Conservation (phyloP, 2,329 filamentous ascomycete species). For the Dactylellina haptotyla region DNA sequence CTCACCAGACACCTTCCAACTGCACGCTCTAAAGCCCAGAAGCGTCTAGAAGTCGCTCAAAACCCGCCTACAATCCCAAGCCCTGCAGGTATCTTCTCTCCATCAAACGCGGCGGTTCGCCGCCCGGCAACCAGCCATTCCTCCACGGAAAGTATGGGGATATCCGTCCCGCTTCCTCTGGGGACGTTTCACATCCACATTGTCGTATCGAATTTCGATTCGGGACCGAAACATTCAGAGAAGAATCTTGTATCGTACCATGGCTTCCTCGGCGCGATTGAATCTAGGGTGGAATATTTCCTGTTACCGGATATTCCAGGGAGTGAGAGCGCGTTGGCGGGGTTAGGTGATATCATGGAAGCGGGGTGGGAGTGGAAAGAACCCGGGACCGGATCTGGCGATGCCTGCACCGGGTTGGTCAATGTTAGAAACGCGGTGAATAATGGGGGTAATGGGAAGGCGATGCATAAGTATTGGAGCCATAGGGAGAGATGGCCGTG, state of each 20-base stretch:
- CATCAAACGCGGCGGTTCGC: constrained; percentile 9
- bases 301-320: constrained; percentile 44
- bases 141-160: constrained; percentile 34
- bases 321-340: constrained; percentile 44
- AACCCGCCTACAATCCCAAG: constrained; percentile 39
- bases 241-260: constrained; percentile 42
- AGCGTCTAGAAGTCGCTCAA: constrained; percentile 36
- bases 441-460: constrained; percentile 46
- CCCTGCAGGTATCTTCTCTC: constrained; percentile 31
- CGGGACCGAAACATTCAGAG: constrained; percentile 13
- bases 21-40: constrained; percentile 43
- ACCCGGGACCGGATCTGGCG: constrained; percentile 10
- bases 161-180: constrained; percentile 7
- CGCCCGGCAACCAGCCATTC: constrained; percentile 48
- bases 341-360: constrained; percentile 52
- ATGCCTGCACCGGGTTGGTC: constrained; percentile 37
- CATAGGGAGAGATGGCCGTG: constrained; percentile 46
- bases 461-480: constrained; percentile 53
- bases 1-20: constrained; percentile 49
- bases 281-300: constrained; percentile 49
- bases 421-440: constrained; percentile 49
- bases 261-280: constrained; percentile 36
- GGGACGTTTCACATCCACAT: constrained; percentile 51
- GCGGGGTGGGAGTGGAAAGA: constrained; percentile 50
- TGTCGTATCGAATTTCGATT: constrained; percentile 46